A percentile compares a stretch with the other conserved stretches of the same genome.
These are phyloP conservation scores for Parastagonospora nodorum DNA, from an alignment of 2,329 filamentous ascomycete species.

Conservation along the genomic window DNA sequence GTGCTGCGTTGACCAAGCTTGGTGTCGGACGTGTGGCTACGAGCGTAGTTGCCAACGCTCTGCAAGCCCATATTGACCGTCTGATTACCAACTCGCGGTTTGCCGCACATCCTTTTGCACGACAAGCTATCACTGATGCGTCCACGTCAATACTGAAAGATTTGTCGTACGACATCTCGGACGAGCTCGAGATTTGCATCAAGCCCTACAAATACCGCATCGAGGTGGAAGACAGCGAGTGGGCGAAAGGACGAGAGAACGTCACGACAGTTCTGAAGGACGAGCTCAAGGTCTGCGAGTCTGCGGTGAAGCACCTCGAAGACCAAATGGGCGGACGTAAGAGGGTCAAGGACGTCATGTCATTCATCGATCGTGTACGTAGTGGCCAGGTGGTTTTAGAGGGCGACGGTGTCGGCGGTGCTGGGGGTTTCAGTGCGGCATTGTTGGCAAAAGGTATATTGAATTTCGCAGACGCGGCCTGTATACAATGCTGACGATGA, in stretches of 20 bases:
- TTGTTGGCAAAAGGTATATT: conserved; percentile 78
- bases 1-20: conserved; percentile 87
- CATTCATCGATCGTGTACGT: conserved; percentile 86
- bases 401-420: conserved; percentile 80
- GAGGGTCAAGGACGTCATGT: conserved; percentile 87
- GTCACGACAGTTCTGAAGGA: conserved; percentile 80
- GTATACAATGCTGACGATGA: conserved; percentile 9
- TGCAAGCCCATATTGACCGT: conserved; percentile 81
- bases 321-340: conserved; percentile 76
- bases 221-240: conserved; percentile 89
- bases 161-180: conserved; percentile 93
- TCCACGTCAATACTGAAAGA: conserved; percentile 90
- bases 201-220: conserved; percentile 99
- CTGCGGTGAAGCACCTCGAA: conserved; percentile 77
- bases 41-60: conserved; percentile 84
- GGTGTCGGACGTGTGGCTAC: conserved; percentile 93
- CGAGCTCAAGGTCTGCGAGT: conserved; percentile 83
- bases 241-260: conserved; percentile 83
- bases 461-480: background rate
- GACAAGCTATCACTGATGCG: conserved; percentile 89
- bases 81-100: conserved; percentile 84
- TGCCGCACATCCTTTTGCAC: conserved; percentile 85
- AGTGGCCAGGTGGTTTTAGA: conserved; percentile 85
- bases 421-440: conserved; percentile 89
- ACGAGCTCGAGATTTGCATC: conserved; percentile 98